A percentile compares a stretch with the other conserved stretches of the same genome.
These are phyloP conservation scores for Globisporangium nunn DNA, from an alignment of 352 stramenopile genomes.

Conservation along the genomic window DNA sequence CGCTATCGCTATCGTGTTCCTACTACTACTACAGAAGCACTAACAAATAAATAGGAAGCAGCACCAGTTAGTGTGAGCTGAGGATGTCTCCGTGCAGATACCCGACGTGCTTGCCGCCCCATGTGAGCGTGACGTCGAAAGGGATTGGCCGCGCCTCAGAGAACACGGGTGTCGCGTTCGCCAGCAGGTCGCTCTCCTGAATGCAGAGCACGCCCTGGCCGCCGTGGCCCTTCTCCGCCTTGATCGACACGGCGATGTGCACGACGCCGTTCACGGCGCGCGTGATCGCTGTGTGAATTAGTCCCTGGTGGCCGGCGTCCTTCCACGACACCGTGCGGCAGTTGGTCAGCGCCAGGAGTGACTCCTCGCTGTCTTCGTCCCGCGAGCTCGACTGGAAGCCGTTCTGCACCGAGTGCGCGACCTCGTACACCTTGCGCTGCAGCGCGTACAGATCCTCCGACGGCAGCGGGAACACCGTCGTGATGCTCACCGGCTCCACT, in stretches of 20 bases:
- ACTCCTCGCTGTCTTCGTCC: conserved; percentile 29
- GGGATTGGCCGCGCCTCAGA: conserved; percentile 24
- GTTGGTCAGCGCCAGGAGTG: conserved; percentile 40
- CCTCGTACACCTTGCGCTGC: conserved; percentile 46
- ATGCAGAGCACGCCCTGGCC: conserved; percentile 43
- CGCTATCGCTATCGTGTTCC: no score
- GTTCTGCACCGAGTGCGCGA: conserved; percentile 38
- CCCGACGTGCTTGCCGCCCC: conserved; percentile 46
- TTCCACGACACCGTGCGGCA: conserved; percentile 35
- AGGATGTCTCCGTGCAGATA: conserved; percentile 49
- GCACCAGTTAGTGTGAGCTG: conserved; percentile 5
- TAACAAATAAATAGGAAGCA: background rate
- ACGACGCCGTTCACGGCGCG: conserved; percentile 39
- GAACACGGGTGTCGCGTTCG: conserved; percentile 21
- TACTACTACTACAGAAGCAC: background rate
- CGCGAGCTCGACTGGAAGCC: conserved; percentile 34
- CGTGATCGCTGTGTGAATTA: conserved; percentile 36
- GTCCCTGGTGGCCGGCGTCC: conserved; percentile 25
- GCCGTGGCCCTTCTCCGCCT: conserved; percentile 28
- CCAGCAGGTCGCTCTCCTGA: conserved; percentile 27
- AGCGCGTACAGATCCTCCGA: conserved; percentile 40
- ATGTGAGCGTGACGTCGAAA: conserved; percentile 45
- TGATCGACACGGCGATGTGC: conserved; percentile 41
- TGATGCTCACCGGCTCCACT: conserved; percentile 38
- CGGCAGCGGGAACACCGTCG: conserved; percentile 42